Percentiles rank a stretch among this genome's conserved stretches.
These are phyloP conservation scores for Phytophthora macrochlamydospora DNA, from an alignment of 352 stramenopile species.

Conservation along the genomic window DNA sequence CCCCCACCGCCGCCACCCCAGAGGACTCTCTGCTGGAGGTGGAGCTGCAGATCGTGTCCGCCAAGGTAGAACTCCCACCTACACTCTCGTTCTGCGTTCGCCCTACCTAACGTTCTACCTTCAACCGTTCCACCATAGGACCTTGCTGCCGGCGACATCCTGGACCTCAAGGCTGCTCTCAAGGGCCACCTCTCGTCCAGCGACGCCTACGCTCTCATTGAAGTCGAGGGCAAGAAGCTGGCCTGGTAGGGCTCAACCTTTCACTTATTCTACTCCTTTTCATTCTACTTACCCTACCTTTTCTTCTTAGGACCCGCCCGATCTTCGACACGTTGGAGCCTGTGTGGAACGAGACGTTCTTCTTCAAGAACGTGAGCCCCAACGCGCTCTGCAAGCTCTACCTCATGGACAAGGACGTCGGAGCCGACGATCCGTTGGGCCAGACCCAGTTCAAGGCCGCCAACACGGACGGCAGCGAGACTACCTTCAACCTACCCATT, in stretches of 20 bases:
- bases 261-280: too few relatives aligned
- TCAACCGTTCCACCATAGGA: background rate
- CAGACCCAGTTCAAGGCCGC: conserved; percentile 35
- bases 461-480: conserved; percentile 33
- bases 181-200: conserved; percentile 39
- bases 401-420: conserved; percentile 41
- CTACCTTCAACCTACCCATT: conserved; percentile 39
- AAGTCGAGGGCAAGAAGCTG: conserved; percentile 37
- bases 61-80: conserved; percentile 12
- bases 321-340: conserved; percentile 37
- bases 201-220: conserved; percentile 44
- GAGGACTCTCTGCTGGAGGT: conserved; percentile 30
- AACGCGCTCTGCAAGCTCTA: conserved; percentile 38
- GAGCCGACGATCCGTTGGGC: conserved; percentile 36
- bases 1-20: conserved; percentile 19
- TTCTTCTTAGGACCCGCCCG: conserved; percentile 15
- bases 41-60: conserved; percentile 42
- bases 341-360: conserved; percentile 44
- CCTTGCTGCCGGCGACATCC: conserved; percentile 39
- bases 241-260: conserved; percentile 9
- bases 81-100: background rate
- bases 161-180: conserved; percentile 30
- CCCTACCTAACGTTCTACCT: background rate
- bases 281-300: too few relatives aligned
- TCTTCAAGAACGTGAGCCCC: conserved; percentile 37